Evolutionary conservation across 208 protist species (phyloP).

Genomic region (Leishmania lainsoni): DNA sequence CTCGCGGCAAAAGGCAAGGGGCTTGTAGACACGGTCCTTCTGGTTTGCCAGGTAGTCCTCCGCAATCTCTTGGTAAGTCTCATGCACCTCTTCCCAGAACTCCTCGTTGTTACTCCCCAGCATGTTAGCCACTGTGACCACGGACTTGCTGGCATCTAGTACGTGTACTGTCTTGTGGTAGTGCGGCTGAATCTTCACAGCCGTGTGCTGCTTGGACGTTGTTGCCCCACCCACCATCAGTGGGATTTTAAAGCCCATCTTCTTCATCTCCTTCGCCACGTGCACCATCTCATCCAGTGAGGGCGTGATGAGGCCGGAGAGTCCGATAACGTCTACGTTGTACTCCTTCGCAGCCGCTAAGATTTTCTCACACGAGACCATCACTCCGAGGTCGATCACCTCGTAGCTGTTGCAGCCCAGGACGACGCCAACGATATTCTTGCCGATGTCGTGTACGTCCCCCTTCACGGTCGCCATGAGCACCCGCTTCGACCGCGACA

Average conservation of each 20-base stretch:
- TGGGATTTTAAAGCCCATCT: constrained; percentile 79
- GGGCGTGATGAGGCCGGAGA: constrained; percentile 97
- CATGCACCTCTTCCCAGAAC: constrained; percentile 86
- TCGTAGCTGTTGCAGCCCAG: constrained; percentile 97
- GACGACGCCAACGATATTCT: constrained; percentile 98
- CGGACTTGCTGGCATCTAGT: constrained; percentile 94
- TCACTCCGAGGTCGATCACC: constrained; percentile 95
- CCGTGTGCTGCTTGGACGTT: constrained; percentile 97
- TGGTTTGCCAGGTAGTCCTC: constrained; percentile 93
- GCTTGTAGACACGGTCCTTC: constrained; percentile 89
- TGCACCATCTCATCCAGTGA: constrained; percentile 97
- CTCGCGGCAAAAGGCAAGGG: constrained; percentile 69
- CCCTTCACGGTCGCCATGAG: constrained; percentile 97
- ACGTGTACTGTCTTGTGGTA: constrained; percentile 93
- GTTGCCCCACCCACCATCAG: constrained; percentile 96
- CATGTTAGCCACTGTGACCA: constrained; percentile 84
- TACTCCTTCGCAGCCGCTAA: constrained; percentile 76
- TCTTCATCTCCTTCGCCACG: constrained; percentile 95
- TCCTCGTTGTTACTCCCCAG: constrained; percentile 60
- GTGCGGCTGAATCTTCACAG: constrained; percentile 95
- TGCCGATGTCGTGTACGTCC: constrained; percentile 98
- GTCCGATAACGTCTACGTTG: constrained; percentile 93
- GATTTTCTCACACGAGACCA: constrained; percentile 94
- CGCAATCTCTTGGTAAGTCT: constrained; percentile 92
- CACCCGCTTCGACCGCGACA: constrained; percentile 50